Base-by-base conservation (phyloP, 371 early-diverging fungal genomes). In the Spraguea lophii region DNA sequence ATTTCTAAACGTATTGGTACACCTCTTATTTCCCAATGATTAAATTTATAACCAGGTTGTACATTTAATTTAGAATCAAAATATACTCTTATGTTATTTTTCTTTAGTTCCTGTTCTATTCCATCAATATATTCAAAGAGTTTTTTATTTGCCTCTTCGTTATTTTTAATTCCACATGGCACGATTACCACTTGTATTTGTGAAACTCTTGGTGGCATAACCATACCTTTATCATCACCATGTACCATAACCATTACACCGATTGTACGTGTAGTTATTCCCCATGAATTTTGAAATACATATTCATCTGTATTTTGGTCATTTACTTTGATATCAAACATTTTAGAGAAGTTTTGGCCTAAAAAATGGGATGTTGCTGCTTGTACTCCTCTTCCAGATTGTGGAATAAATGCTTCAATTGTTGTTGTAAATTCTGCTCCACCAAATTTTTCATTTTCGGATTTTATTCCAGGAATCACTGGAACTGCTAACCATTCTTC, bases 231-330 rank as follows among this genome's bases (percentile, higher is more conserved):
- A 72, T 95, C 81, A 67, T 98, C 97, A 22, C 71, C 67, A 71
- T 98, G 98, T n/a, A 85, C 76, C 92, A 98, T 93, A 42, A 89
- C 85, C 81, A 90, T 83, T 48, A 91, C 89, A 70, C 99, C 99
- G 65, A 98, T 86, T n/a, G 85, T 83, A 63, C 97, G 81, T 24
- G 99, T 95, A 46, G 94, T 83, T 40, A 98, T 59, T 60, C 99
- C 99, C 99, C 99, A 98, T 24, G 91, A 92, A 76, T 92, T 95
- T 73, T 98, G 97, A 84, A 87, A 92, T 27, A 91, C 95, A 57
- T 80, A 76, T 42, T 71, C 59, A 40, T 48, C 13, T 3, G 16
- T 37, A 7, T 53, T 50, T 51, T 4, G 19, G 13, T 0, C 30
- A 52, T 32, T 80, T 20, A 86, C 76, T 20, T 75, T 69, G 40